Evolutionary conservation across 495 filamentous ascomycete species (phyloP), one percentile per base, ranked within the genome.

Genomic region (Astrothelium subdiscretum): DNA sequence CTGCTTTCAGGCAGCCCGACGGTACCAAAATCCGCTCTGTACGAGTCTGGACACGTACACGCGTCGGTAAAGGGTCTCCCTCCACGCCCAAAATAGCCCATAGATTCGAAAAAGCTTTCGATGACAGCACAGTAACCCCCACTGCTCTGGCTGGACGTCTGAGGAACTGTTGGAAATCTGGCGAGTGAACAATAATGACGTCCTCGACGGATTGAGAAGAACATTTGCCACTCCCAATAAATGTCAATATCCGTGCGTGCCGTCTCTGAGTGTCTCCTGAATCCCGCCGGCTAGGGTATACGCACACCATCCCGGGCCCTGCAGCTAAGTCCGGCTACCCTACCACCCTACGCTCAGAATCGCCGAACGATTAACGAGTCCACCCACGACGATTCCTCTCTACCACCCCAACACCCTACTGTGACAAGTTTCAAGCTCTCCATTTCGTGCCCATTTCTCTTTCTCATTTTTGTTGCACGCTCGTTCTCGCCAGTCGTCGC

Each of bases 401-500:
- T 20, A 54, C 24, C 48, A n/a, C 48, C 10, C 48, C 48, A 54
- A 54, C 48, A 54, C 22, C 24, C n/a, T 27, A 24, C 48, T 54
- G 48, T 54, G 48, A 54, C 48, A 54, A 54, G 48, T 54, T 54
- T 54, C 48, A 54, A 10, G 29, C 24, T 11, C 48, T 54, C 48
- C 20, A 24, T 24, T 5, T 8, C 24, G 24, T 10, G 13, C 24
- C 24, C 40, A 15, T 26, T 32, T 22, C 40, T 51, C 51, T 51
- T 20, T 61, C 48, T 61, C 13, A 12, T 31, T 61, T 51, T 32
- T 51, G 13, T 31, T 48, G 38, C 59, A 61, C 59, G 59, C 27
- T 48, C 59, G 59, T 61, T 61, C 38, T 11, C 31, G 18, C 31
- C 48, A 12, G 24, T 32, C 26, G 40, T 32, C 59, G 22, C 31